A percentile compares a stretch with the other conserved stretches of the same genome.
These are phyloP conservation scores for Boletus barrowsii DNA, from an alignment of 768 basidiomycete species.

Conservation along the genomic window DNA sequence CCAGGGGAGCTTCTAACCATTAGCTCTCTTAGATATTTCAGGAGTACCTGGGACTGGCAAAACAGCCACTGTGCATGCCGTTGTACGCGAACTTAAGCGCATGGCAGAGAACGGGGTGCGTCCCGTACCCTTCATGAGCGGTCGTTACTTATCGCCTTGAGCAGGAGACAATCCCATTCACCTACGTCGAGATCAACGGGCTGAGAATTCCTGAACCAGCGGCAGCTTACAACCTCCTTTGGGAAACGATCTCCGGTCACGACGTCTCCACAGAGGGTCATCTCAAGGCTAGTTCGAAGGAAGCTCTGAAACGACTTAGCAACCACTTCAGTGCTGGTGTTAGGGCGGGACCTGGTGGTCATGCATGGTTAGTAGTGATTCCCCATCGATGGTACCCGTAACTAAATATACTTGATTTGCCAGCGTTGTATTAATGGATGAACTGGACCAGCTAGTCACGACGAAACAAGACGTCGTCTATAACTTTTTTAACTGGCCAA, in stretches of 20 bases:
- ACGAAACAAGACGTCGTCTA: slow-evolving; percentile 98
- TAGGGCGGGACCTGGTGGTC: slow-evolving; percentile 69
- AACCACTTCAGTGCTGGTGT: slow-evolving; percentile 69
- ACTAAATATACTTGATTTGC: slow-evolving; percentile 3
- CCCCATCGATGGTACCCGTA: background rate
- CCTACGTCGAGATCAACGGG: slow-evolving; percentile 97
- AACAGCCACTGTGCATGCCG: slow-evolving; percentile 94
- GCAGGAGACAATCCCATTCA: slow-evolving; percentile 91
- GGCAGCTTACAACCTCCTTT: slow-evolving; percentile 89
- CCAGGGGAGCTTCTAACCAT: slow-evolving; percentile 1
- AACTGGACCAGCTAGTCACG: slow-evolving; percentile 95
- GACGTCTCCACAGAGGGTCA: slow-evolving; percentile 60
- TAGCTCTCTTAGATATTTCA: slow-evolving; percentile 70
- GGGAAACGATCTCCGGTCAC: slow-evolving; percentile 89
- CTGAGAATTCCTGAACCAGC: slow-evolving; percentile 88
- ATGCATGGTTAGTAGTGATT: slow-evolving; percentile 70
- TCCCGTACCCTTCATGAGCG: background rate
- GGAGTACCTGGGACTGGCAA: slow-evolving; percentile 99
- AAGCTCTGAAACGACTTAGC: slow-evolving; percentile 76
- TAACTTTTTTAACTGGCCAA: slow-evolving; percentile 99
- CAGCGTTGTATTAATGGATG: slow-evolving; percentile 97
- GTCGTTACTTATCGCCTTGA: background rate
- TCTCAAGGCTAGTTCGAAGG: slow-evolving; percentile 69
- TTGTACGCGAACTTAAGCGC: slow-evolving; percentile 83
- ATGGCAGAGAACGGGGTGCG: slow-evolving; percentile 81